A percentile compares a stretch with the other conserved stretches of the same genome.
These are phyloP conservation scores for Cystobasidium sp. DNA, from an alignment of 1,284 basidiomycete species.

Conservation along the genomic window DNA sequence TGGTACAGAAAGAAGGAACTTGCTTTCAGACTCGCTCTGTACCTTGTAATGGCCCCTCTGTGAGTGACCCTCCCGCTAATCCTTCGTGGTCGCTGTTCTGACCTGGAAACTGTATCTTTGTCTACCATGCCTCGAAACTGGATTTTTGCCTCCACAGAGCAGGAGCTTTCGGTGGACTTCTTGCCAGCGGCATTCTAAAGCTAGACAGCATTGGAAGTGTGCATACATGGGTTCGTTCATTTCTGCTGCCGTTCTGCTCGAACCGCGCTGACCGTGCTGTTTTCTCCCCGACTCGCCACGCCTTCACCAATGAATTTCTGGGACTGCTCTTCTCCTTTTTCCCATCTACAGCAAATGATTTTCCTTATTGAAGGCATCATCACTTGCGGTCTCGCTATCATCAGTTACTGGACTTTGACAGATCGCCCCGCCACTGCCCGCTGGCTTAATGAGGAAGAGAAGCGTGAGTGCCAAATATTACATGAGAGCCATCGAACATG, in stretches of 20 bases:
- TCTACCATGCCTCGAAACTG: conserved; percentile 39
- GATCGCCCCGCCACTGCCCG: conserved; percentile 55
- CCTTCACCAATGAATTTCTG: too few relatives aligned
- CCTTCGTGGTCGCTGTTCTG: not conserved
- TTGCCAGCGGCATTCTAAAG: conserved; percentile 51
- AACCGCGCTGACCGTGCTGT: too few relatives aligned
- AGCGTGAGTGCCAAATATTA: conserved; percentile 44
- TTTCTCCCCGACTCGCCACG: too few relatives aligned
- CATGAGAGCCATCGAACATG: conserved; percentile 2
- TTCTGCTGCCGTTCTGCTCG: too few relatives aligned
- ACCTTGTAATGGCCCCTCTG: conserved; percentile 50
- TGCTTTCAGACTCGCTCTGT: conserved; percentile 54
- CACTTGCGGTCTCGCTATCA: conserved; percentile 54
- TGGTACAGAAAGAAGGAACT: conserved; percentile 57
- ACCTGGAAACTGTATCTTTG: not conserved
- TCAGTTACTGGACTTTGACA: conserved; percentile 55
- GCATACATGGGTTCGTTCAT: conserved; percentile 36
- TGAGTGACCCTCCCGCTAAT: not conserved
- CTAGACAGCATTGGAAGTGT: conserved; percentile 47
- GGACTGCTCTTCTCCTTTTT: too few relatives aligned
- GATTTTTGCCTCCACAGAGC: conserved; percentile 41
- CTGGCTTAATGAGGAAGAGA: conserved; percentile 57
- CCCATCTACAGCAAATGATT: conserved; percentile 50
- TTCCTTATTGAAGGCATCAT: conserved; percentile 58
- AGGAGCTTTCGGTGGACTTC: conserved; percentile 55